Percentiles rank a stretch among this genome's conserved stretches.
These are phyloP conservation scores for Pichia sp. DNA, from an alignment of 1,139 yeast species.

Conservation along the genomic window DNA sequence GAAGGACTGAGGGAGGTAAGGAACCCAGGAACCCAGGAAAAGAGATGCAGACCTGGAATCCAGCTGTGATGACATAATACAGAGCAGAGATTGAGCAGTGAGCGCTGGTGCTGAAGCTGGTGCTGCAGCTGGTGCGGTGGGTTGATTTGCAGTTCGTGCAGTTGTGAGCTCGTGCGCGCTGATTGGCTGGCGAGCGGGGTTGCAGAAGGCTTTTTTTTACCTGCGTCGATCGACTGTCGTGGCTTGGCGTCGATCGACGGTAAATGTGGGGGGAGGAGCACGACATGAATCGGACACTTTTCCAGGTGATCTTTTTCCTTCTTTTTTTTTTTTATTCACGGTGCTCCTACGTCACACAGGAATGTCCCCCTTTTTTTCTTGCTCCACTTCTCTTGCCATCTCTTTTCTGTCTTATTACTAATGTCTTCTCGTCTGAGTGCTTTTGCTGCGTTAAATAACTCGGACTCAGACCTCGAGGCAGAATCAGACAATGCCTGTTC, in stretches of 20 bases:
- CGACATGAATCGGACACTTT: not conserved
- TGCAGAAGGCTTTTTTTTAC: not conserved
- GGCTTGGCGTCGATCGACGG: too few relatives aligned
- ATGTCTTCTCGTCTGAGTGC: slow-evolving; percentile 39
- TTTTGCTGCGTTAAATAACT: slow-evolving; percentile 42
- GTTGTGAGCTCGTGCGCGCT: slow-evolving; percentile 5
- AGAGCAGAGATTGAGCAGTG: too few relatives aligned
- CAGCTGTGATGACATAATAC: not conserved
- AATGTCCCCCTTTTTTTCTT: not conserved
- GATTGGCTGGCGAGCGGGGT: slow-evolving; percentile 11
- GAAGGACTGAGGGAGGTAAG: too few relatives aligned
- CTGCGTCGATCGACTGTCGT: not conserved
- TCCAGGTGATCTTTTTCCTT: not conserved
- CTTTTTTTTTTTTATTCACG: not conserved
- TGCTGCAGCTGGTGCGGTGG: slow-evolving; percentile 1
- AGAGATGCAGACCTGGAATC: not conserved
- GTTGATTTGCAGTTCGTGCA: slow-evolving; percentile 7
- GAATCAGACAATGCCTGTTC: slow-evolving; percentile 14
- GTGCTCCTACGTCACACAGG: not conserved
- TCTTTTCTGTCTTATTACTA: not conserved
- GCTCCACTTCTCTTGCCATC: not conserved
- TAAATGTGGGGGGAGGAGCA: too few relatives aligned
- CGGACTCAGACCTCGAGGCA: slow-evolving; percentile 13
- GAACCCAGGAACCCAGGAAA: not conserved
- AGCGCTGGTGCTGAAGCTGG: too few relatives aligned